Evolutionary conservation across 352 stramenopile genomes (phyloP), one percentile per base, ranked within the genome.

Genomic region (Phytopythium oedochilum): DNA sequence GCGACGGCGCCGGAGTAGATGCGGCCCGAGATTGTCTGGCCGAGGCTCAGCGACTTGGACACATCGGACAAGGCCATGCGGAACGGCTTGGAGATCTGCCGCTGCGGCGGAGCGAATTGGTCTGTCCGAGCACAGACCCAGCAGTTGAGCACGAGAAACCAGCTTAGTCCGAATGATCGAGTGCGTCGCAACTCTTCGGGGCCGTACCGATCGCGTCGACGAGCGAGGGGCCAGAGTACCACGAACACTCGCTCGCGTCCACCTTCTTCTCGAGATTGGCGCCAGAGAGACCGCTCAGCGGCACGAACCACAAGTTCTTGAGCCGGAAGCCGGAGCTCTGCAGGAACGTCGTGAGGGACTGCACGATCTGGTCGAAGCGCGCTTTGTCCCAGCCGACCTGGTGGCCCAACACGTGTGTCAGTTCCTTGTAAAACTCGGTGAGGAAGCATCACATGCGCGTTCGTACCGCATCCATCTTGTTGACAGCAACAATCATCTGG

Each of bases 381-480:
- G 69, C 70, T 59, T 96, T 61, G 60, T 85, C 71, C 85, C 87
- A 96, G 1, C 73, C 71, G 22, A 73, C 54, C 66, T 75, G 44
- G 6, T 40, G 12, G 4, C 7, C 17, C 15, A 39, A 40, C 12
- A 10, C 10, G 9, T 5, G 1, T 10, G 22, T 46, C 20, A 46
- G 40, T 22, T 25, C 20, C 17, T 7, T 11, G 17, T 3, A 22
- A 15, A 23, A 15, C 1, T 22, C 15, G 22, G 3, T 11, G 4
- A 35, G 14, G 2, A 15, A 11, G 20, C 12, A 23, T 10, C 35
- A 45, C 7, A 22, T 43, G 11, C 6, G 10, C 22, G 28, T 23
- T 28, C 53, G 5, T 26, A 96, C 87, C 20, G 91, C 83, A 66
- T 99, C 97, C 78, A 99, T 97, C 73, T 99, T 99, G 74, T 99